phyloP scores from a whole-genome alignment of 2,329 filamentous ascomycete genomes.

The Penicillium sp. region DNA sequence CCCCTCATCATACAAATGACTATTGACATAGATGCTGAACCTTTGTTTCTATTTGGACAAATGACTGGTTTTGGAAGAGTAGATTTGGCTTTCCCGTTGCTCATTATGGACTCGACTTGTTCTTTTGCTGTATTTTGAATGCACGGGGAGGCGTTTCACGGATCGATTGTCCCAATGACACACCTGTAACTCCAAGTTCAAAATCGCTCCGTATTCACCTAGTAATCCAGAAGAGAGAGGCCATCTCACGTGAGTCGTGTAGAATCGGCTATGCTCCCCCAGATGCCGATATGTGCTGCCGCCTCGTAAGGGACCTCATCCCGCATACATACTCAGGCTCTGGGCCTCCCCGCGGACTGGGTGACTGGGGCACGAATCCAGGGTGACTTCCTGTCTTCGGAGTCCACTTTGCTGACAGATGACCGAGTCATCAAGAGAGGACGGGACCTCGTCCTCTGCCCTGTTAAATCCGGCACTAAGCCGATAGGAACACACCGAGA shows the following conservation, averaged over 20 bases:
- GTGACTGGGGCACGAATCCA: neutral
- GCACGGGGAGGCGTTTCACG: neutral
- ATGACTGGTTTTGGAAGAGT: neutral
- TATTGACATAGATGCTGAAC: slow-evolving; percentile 13
- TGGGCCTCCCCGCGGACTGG: neutral
- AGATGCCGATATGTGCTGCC: neutral
- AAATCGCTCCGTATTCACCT: neutral
- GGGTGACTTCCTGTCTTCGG: neutral
- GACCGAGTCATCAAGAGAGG: neutral
- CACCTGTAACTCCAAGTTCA: neutral
- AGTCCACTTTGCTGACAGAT: neutral
- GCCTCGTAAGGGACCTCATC: neutral
- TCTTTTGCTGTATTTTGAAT: neutral
- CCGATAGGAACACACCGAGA: neutral
- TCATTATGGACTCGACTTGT: neutral
- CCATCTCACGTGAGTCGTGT: neutral
- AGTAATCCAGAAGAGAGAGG: neutral
- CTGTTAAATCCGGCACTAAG: neutral
- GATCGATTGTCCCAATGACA: neutral
- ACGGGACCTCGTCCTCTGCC: neutral
- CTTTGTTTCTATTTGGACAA: slow-evolving; percentile 3
- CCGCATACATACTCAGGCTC: neutral
- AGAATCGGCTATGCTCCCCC: neutral
- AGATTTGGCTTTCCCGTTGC: neutral
- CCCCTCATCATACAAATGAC: slow-evolving; percentile 2